phyloP scores from a whole-genome alignment of 140 eudicot species.

The Senecio squalidus region DNA sequence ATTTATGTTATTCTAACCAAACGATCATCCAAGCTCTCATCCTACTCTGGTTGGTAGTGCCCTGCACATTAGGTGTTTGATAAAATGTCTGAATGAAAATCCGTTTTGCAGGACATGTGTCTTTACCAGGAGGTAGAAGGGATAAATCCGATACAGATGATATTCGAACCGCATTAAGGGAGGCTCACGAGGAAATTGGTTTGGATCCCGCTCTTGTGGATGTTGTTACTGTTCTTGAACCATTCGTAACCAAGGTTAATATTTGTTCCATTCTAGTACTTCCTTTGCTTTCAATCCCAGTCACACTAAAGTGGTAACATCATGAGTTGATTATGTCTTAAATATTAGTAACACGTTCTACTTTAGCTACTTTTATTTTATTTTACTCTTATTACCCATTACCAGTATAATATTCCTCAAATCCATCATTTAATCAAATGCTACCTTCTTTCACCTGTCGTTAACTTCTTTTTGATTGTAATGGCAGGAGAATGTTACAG shows the following conservation, averaged over 20 bases:
- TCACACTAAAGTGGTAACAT: too few species aligned
- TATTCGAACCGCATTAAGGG: conserved; percentile 59
- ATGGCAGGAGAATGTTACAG: conserved; percentile 48
- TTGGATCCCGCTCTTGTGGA: conserved; percentile 68
- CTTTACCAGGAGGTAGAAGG: conserved; percentile 78
- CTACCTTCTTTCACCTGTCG: background rate
- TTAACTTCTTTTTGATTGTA: background rate
- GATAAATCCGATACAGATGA: conserved; percentile 55
- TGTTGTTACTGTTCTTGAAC: conserved; percentile 56
- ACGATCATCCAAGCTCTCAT: conserved; percentile 36
- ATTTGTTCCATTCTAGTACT: background rate
- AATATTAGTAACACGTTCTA: too few species aligned
- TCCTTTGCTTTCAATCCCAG: too few species aligned
- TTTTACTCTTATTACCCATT: too few species aligned
- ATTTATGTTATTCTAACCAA: conserved; percentile 53
- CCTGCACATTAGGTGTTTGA: conserved; percentile 18
- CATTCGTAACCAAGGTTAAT: conserved; percentile 48
- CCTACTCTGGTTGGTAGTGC: conserved; percentile 30
- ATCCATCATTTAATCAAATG: background rate
- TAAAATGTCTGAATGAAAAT: background rate
- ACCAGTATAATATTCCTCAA: background rate
- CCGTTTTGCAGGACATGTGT: conserved; percentile 62
- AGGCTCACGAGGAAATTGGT: conserved; percentile 87
- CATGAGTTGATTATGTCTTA: too few species aligned
- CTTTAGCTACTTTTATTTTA: too few species aligned